Evolutionary conservation across 2,329 filamentous ascomycete genomes (phyloP).

Genomic region (Thyridium curvatum): DNA sequence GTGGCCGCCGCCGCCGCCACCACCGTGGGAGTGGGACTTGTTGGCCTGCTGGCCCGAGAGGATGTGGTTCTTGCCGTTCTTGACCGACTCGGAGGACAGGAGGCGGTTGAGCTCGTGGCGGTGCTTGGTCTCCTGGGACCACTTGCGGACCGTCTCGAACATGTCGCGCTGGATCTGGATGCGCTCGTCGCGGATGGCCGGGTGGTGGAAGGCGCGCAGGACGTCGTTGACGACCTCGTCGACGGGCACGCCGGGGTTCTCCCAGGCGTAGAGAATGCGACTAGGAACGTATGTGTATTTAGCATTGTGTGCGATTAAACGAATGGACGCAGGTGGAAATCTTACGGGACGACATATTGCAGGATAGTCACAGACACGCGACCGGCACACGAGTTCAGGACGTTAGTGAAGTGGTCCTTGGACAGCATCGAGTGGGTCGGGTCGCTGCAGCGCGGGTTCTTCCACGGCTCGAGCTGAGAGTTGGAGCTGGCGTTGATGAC

Average conservation of each 20-base stretch:
- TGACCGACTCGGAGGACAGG: constrained; percentile 80
- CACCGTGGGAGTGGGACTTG: constrained; percentile 17
- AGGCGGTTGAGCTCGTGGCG: constrained; percentile 64
- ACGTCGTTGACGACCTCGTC: constrained; percentile 81
- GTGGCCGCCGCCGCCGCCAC: constrained; percentile 20
- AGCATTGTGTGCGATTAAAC: not conserved
- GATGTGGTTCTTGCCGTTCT: constrained; percentile 73
- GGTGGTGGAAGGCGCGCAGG: constrained; percentile 82
- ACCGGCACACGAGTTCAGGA: constrained; percentile 72
- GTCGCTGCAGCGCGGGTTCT: constrained; percentile 63
- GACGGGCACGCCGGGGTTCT: constrained; percentile 75
- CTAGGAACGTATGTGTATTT: constrained; percentile 26
- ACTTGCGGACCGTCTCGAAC: constrained; percentile 79
- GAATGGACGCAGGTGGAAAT: constrained; percentile 9
- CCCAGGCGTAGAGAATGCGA: constrained; percentile 86
- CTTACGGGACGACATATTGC: constrained; percentile 77
- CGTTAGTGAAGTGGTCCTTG: constrained; percentile 79
- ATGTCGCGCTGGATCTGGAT: constrained; percentile 81
- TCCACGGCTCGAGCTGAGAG: constrained; percentile 76
- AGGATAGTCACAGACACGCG: constrained; percentile 68
- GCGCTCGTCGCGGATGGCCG: constrained; percentile 67
- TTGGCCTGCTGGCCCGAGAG: constrained; percentile 25
- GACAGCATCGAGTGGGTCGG: constrained; percentile 79
- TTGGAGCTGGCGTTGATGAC: constrained; percentile 63
- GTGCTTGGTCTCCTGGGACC: constrained; percentile 66